Evolutionary conservation across 176 grass and related monocot genomes (phyloP).

Genomic region (Ensete ventricosum): DNA sequence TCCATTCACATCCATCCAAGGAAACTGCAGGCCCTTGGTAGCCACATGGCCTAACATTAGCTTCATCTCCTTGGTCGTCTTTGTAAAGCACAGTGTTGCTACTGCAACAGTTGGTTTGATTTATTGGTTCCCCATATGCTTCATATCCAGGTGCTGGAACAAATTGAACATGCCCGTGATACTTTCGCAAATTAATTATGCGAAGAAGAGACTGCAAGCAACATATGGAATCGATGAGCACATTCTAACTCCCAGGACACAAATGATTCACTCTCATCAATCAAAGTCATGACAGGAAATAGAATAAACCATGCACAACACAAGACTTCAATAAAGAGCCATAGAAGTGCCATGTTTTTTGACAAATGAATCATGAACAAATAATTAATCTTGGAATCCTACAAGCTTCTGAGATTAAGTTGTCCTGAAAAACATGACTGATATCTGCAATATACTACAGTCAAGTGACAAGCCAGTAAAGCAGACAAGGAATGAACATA

Average conservation of each 20-base stretch:
- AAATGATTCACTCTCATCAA: background rate
- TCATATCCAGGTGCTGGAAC: conserved; percentile 76
- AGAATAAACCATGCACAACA: background rate
- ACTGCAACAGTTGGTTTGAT: conserved; percentile 23
- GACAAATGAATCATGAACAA: background rate
- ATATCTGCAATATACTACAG: too few species aligned
- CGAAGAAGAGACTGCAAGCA: conserved; percentile 53
- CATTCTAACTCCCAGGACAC: background rate
- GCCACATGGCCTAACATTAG: conserved; percentile 22
- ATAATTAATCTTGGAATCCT: background rate
- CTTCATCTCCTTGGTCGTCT: conserved; percentile 13
- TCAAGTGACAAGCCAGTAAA: too few species aligned
- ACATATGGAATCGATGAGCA: background rate
- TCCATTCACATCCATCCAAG: conserved; percentile 47
- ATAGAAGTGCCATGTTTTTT: background rate
- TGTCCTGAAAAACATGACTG: too few species aligned
- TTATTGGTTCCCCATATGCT: conserved; percentile 45
- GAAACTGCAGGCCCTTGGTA: conserved; percentile 46
- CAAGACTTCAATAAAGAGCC: background rate
- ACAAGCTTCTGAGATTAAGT: too few species aligned
- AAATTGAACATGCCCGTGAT: conserved; percentile 42
- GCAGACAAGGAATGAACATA: too few species aligned
- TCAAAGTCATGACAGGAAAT: background rate
- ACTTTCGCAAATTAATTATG: conserved; percentile 56
- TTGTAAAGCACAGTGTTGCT: conserved; percentile 13